Conservation (phyloP, 2,329 filamentous ascomycete species). For the Colletotrichum sp. region DNA sequence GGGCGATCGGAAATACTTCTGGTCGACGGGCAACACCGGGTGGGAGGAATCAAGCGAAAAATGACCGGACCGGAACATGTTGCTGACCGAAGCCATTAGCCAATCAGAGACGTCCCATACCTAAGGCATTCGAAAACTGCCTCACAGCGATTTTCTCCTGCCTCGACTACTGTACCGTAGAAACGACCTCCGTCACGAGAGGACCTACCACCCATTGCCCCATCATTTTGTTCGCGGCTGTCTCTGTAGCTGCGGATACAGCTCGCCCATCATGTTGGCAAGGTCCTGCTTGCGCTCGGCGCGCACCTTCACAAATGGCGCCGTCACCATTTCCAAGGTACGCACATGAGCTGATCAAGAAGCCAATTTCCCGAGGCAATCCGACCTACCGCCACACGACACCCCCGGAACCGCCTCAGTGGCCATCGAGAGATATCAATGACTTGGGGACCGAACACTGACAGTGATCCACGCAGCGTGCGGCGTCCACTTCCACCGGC, state of each 20-base stretch:
- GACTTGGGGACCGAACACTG: constrained; percentile 37
- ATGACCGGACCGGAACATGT: constrained; percentile 18
- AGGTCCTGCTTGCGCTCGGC: constrained; percentile 88
- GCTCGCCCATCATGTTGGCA: constrained; percentile 81
- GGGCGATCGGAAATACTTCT: constrained; percentile 8
- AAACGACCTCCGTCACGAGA: constrained; percentile 23
- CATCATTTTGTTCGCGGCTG: constrained; percentile 34
- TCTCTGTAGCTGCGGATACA: constrained; percentile 43
- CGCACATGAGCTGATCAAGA: constrained; percentile 45
- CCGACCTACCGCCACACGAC: constrained; percentile 18
- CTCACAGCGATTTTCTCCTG: constrained; percentile 23
- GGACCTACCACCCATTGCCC: constrained; percentile 39
- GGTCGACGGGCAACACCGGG: constrained; percentile 6
- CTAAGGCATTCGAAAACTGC: constrained; percentile 23
- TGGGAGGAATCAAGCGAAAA: constrained; percentile 14
- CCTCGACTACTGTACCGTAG: constrained; percentile 16
- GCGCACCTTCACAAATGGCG: constrained; percentile 82
- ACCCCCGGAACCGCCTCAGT: constrained; percentile 14
- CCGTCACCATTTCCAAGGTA: constrained; percentile 78
- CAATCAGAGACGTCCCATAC: constrained; percentile 19
- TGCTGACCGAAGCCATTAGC: constrained; percentile 2
- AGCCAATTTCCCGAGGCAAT: constrained; percentile 40
- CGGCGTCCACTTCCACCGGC: constrained; percentile 76
- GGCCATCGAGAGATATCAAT: constrained; percentile 23
- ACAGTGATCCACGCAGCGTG: constrained; percentile 54